Conservation (phyloP, 352 stramenopile genomes). For the Pythium angustatum region DNA sequence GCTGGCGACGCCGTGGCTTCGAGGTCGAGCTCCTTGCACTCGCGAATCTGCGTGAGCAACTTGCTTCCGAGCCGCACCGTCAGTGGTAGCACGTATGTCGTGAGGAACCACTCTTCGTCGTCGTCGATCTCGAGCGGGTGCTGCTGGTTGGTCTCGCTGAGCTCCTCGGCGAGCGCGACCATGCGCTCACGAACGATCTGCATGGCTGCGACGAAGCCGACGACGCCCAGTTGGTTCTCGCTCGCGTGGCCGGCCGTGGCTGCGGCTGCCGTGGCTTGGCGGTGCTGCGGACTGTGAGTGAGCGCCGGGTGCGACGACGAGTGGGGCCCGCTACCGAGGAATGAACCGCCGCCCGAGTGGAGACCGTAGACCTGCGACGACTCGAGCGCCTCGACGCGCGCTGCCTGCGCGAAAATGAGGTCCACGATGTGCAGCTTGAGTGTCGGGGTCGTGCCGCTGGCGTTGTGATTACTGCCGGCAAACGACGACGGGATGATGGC, state of each 20-base stretch:
- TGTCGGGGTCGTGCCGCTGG: slow-evolving; percentile 18
- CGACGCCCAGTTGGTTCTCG: slow-evolving; percentile 35
- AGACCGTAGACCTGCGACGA: slow-evolving; percentile 8
- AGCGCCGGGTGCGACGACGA: slow-evolving; percentile 26
- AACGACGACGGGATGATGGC: slow-evolving; percentile 38
- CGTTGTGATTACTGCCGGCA: background rate
- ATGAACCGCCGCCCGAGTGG: slow-evolving; percentile 5
- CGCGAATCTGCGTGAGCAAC: slow-evolving; percentile 47
- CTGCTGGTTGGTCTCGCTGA: slow-evolving; percentile 28
- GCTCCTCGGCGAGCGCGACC: slow-evolving; percentile 46
- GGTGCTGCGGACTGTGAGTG: slow-evolving; percentile 28
- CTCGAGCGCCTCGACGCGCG: slow-evolving; percentile 40
- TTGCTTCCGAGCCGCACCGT: slow-evolving; percentile 45
- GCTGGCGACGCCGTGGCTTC: slow-evolving; percentile 25
- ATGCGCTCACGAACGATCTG: slow-evolving; percentile 57
- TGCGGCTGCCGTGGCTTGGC: slow-evolving; percentile 23
- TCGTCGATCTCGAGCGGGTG: slow-evolving; percentile 46
- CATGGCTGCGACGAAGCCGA: slow-evolving; percentile 57
- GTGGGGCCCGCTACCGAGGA: slow-evolving; percentile 15
- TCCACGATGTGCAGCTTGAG: slow-evolving; percentile 65
- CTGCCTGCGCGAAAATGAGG: slow-evolving; percentile 60
- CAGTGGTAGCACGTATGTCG: slow-evolving; percentile 53
- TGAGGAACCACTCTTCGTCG: slow-evolving; percentile 67
- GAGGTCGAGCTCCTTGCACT: slow-evolving; percentile 59
- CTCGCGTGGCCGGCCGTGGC: slow-evolving; percentile 9